Conservation (phyloP, 176 grass and related monocot species). For the Triticum urartu region DNA sequence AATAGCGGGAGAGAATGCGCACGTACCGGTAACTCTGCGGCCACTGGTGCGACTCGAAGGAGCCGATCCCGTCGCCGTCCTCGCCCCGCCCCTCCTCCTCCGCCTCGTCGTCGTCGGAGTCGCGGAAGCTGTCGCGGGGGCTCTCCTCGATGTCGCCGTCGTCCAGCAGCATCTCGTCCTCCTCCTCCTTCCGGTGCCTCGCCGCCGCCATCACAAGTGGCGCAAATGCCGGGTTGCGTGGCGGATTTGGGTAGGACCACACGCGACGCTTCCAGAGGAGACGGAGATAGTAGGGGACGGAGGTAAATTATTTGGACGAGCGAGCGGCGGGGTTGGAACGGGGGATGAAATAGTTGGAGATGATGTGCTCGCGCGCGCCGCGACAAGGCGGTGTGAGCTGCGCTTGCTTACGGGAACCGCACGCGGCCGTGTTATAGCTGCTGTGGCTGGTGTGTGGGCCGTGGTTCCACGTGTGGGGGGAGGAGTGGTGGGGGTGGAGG, state of each 20-base stretch:
- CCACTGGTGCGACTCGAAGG: constrained; percentile 68
- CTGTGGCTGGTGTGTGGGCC: neutral
- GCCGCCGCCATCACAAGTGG: constrained; percentile 6
- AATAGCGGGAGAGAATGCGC: neutral
- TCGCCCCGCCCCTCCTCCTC: constrained; percentile 22
- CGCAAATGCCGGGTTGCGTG: neutral
- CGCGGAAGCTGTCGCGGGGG: constrained; percentile 44
- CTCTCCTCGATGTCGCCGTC: constrained; percentile 51
- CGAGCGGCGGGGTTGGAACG: neutral
- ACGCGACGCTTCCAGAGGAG: constrained; percentile 24
- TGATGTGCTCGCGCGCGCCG: neutral
- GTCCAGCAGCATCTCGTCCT: constrained; percentile 54
- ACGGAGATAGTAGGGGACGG: neutral
- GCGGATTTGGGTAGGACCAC: neutral
- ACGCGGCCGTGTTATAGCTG: accelerated
- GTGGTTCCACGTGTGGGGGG: neutral
- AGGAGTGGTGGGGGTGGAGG: neutral
- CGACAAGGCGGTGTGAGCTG: constrained; percentile 38
- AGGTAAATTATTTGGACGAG: neutral
- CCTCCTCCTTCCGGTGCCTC: constrained; percentile 25
- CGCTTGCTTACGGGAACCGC: neutral
- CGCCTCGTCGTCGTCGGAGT: constrained; percentile 1
- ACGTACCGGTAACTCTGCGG: constrained; percentile 77
- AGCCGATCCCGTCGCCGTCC: constrained; percentile 34
- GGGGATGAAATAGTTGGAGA: neutral